Conservation (phyloP, 805 yeast genomes). For the Candida verbasci region DNA sequence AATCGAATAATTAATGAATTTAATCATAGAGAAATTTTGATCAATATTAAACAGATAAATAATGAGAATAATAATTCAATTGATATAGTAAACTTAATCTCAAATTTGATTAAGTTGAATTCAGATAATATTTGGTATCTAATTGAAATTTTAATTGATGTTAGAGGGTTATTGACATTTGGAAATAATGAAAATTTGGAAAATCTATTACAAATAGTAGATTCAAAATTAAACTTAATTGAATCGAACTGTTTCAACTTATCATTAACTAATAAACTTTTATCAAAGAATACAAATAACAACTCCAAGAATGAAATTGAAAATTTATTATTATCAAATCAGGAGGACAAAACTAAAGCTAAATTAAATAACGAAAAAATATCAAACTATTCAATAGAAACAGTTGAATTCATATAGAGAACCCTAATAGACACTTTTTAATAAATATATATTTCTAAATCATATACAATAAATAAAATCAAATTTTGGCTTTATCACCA, state of each 20-base stretch:
- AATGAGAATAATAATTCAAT: constrained; percentile 15
- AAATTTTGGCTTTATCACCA: constrained; percentile 37
- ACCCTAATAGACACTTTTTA: not conserved
- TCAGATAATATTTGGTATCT: constrained; percentile 56
- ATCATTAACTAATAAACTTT: constrained; percentile 44
- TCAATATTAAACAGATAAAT: constrained; percentile 36
- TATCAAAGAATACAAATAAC: constrained; percentile 19
- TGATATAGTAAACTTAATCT: constrained; percentile 36
- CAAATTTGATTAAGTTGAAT: constrained; percentile 34
- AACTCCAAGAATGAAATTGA: constrained; percentile 14
- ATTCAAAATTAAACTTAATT: constrained; percentile 42
- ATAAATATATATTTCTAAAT: not conserved
- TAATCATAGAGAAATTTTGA: constrained; percentile 55
- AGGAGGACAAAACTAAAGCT: not conserved
- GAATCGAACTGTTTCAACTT: constrained; percentile 40
- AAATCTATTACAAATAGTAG: constrained; percentile 41
- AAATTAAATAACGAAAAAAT: not conserved
- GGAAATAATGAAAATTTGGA: constrained; percentile 53
- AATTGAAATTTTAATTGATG: constrained; percentile 63
- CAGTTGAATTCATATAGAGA: not conserved
- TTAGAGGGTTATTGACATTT: constrained; percentile 56
- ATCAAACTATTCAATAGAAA: constrained; percentile 4
- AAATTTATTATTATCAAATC: not conserved
- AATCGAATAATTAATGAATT: constrained; percentile 64
- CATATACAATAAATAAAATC: constrained; percentile 7